Conservation (phyloP, 2,329 filamentous ascomycete species). For the Parasarocladium wereldwijsianum region DNA sequence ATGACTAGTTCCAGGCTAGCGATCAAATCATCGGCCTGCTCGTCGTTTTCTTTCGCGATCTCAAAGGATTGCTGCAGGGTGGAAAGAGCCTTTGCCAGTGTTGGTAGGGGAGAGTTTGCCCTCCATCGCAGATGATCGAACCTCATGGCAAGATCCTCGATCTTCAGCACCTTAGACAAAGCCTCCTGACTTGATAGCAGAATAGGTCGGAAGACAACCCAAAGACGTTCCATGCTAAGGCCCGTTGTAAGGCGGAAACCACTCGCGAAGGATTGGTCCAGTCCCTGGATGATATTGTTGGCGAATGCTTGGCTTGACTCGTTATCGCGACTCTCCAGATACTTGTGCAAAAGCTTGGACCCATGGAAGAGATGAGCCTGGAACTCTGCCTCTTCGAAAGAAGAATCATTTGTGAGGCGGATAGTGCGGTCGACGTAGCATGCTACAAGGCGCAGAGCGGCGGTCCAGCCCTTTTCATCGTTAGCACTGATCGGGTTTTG, state of each 20-base stretch:
- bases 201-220: slow-evolving; percentile 55
- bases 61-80: slow-evolving; percentile 41
- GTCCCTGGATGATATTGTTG: slow-evolving; percentile 4
- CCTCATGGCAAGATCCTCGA: slow-evolving; percentile 40
- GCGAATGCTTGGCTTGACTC: slow-evolving; percentile 22
- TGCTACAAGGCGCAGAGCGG: slow-evolving; percentile 21
- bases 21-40: slow-evolving; percentile 31
- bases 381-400: slow-evolving; percentile 49
- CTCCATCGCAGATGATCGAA: slow-evolving; percentile 50
- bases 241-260: slow-evolving; percentile 63
- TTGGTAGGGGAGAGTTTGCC: slow-evolving; percentile 32
- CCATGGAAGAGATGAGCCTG: slow-evolving; percentile 46
- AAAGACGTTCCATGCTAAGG: slow-evolving; percentile 65
- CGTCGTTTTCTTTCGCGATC: slow-evolving; percentile 29
- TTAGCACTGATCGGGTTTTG: neutral
- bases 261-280: slow-evolving; percentile 36
- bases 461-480: slow-evolving; percentile 11
- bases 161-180: slow-evolving; percentile 29
- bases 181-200: slow-evolving; percentile 32
- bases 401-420: slow-evolving; percentile 23
- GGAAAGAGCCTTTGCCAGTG: slow-evolving; percentile 36
- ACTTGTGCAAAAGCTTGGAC: slow-evolving; percentile 24
- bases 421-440: slow-evolving; percentile 42
- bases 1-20: slow-evolving; percentile 35
- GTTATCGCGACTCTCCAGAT: slow-evolving; percentile 11